Base-by-base conservation (phyloP, 768 basidiomycete species). In the Coprinellus micaceus region DNA sequence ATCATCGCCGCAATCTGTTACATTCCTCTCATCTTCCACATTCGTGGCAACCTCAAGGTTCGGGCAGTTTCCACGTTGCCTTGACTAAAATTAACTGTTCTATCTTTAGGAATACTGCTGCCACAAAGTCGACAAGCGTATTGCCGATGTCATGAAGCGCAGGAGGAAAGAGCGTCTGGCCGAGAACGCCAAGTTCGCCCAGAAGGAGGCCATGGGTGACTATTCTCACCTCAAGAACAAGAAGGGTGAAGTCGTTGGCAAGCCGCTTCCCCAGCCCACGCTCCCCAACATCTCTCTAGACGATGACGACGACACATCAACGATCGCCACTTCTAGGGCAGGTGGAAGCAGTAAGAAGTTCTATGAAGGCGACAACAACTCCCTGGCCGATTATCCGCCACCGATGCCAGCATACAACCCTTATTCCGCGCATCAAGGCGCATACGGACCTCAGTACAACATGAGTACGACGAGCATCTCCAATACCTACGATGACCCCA, bases 91-190 rank as follows among this genome's bases (percentile, higher is more conserved):
- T 22, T 29, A 17, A 46, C 59, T 47, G 40, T 36, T 30, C 52
- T 46, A 53, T 29, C 47, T 50, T 57, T 60, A 92, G 88, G 96
- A 99, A 80, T 98, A 97, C 74, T 92, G 91, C 71, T 98, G 95
- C 69, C 93, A 98, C 77, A 97, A 98, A 72, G 93, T 98, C 49
- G 96, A 99, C 77, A 98, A 98, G 91, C 94, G 96, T 60, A 98
- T 98, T 63, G 82, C 86, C 56, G 91, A 88, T 66, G 86, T 98
- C 57, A 93, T 98, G 78, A 94, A 91, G 72, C 88, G 90, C 60
- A 88, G 89, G 70, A 88, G 88, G 63, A 89, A 91, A 66, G 88
- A 95, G 64, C 87, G 97, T 30, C 77, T 91, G 30, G 84, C 82
- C 1, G 88, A 89, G 61, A 88, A 90, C 48, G 86, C 85, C 10